Percentiles rank a stretch among this genome's conserved stretches.
Evolutionary conservation across 1,284 basidiomycete species (phyloP).

Genomic region (Cryptococcus hybrid): DNA sequence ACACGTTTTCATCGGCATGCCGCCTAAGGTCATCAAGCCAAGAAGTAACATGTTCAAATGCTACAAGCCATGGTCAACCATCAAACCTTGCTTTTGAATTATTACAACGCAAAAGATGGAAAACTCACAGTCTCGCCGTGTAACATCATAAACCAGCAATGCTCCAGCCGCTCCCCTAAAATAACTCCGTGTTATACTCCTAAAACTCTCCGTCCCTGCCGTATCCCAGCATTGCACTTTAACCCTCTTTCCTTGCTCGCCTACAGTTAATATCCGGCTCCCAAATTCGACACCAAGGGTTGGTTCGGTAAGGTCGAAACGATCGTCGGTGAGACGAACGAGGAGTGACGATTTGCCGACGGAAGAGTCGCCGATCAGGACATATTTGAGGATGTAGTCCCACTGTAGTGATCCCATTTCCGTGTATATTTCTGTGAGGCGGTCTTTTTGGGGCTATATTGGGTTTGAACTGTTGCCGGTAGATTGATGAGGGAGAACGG

Average conservation of each 20-base stretch:
- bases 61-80: background rate
- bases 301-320: conserved; percentile 37
- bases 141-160: conserved; percentile 93
- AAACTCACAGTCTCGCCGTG: conserved; percentile 57
- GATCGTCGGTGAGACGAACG: conserved; percentile 41
- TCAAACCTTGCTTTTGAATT: background rate
- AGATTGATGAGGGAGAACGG: too few relatives aligned
- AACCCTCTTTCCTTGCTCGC: conserved; percentile 38
- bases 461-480: too few relatives aligned
- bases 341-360: conserved; percentile 45
- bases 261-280: conserved; percentile 33
- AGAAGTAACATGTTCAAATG: conserved; percentile 42
- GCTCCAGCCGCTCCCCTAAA: conserved; percentile 92
- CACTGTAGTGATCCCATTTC: too few relatives aligned
- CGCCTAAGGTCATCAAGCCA: conserved; percentile 42
- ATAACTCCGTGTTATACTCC: conserved; percentile 85
- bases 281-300: conserved; percentile 48
- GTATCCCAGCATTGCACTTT: conserved; percentile 50
- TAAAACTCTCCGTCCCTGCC: conserved; percentile 44
- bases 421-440: too few relatives aligned
- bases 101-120: background rate
- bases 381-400: conserved; percentile 42
- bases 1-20: conserved; percentile 46
- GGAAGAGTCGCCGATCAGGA: conserved; percentile 43
- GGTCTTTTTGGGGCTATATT: too few relatives aligned